These are phyloP conservation scores for Sporobolomyces roseus DNA, from an alignment of 768 basidiomycete species.

Conservation along the genomic window DNA sequence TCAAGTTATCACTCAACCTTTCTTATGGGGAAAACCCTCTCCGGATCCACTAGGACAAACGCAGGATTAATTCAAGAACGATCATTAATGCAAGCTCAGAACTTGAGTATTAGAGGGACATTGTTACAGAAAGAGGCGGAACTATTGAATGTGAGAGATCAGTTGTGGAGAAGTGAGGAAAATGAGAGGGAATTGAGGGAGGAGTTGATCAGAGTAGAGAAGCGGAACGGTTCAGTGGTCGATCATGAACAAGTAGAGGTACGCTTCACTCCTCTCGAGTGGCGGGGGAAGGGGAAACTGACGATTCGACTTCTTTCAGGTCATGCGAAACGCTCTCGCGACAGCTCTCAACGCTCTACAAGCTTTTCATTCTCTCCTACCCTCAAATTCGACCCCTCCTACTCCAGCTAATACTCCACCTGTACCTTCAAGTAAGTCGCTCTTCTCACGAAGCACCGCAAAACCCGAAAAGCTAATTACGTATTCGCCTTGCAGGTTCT, in stretches of 20 bases:
- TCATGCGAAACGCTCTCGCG: conserved; percentile 19
- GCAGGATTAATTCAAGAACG: conserved; percentile 40
- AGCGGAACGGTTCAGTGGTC: neutral
- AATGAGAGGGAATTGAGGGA: conserved; percentile 15
- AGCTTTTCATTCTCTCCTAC: conserved; percentile 17
- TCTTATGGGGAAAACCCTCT: neutral
- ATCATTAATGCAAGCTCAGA: conserved; percentile 39
- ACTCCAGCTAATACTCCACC: too few relatives aligned
- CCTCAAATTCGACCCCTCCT: neutral
- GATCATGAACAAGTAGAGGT: conserved; percentile 35
- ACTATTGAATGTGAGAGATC: conserved; percentile 18
- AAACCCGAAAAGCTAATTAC: too few relatives aligned
- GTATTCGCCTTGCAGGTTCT: too few relatives aligned
- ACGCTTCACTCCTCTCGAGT: neutral
- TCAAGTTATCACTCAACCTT: neutral
- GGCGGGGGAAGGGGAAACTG: neutral
- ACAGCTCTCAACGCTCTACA: conserved; percentile 20
- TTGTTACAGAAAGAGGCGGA: conserved; percentile 35
- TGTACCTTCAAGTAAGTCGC: too few relatives aligned
- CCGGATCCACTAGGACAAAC: conserved; percentile 33
- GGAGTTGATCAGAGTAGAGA: neutral
- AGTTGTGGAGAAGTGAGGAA: conserved; percentile 12
- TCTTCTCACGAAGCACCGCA: too few relatives aligned
- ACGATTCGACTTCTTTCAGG: too few relatives aligned
- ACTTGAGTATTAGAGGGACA: conserved; percentile 33